phyloP scores from a whole-genome alignment of 306 rosid species.

The Begonia loranthoides region DNA sequence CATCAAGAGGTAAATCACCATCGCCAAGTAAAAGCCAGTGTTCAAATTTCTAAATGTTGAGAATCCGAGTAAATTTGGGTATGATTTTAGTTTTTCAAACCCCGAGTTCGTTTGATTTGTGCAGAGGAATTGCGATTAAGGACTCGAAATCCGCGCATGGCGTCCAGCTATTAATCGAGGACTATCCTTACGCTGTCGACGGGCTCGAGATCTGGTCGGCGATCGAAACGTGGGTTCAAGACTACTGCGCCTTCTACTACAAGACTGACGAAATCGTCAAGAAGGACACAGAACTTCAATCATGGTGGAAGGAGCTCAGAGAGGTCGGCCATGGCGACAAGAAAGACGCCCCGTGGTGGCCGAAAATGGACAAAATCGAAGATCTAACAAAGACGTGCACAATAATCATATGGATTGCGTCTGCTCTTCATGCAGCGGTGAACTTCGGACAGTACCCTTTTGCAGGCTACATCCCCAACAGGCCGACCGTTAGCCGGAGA shows the following conservation, averaged over 20 bases:
- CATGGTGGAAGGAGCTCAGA: constrained; percentile 82
- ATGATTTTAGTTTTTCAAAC: too few relatives aligned
- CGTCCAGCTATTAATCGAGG: constrained; percentile 60
- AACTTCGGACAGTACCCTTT: constrained; percentile 92
- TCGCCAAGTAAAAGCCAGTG: too few relatives aligned
- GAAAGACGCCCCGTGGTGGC: constrained; percentile 74
- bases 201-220: constrained; percentile 91
- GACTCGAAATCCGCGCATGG: constrained; percentile 50
- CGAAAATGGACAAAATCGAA: constrained; percentile 34
- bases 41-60: too few relatives aligned
- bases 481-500: constrained; percentile 88
- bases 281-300: constrained; percentile 46
- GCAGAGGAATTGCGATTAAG: constrained; percentile 66
- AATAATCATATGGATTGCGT: constrained; percentile 85
- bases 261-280: constrained; percentile 32
- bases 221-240: constrained; percentile 59
- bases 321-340: constrained; percentile 78
- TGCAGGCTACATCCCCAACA: constrained; percentile 88
- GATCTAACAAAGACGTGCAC: constrained; percentile 57
- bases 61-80: too few relatives aligned
- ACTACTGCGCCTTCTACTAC: constrained; percentile 58
- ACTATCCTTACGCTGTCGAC: constrained; percentile 81
- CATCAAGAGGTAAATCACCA: constrained; percentile 42
- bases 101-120: background rate
- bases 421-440: constrained; percentile 95